A percentile compares a stretch with the other conserved stretches of the same genome.
phyloP scores from a whole-genome alignment of 257 asterid species.

The Ilex aquifolium region DNA sequence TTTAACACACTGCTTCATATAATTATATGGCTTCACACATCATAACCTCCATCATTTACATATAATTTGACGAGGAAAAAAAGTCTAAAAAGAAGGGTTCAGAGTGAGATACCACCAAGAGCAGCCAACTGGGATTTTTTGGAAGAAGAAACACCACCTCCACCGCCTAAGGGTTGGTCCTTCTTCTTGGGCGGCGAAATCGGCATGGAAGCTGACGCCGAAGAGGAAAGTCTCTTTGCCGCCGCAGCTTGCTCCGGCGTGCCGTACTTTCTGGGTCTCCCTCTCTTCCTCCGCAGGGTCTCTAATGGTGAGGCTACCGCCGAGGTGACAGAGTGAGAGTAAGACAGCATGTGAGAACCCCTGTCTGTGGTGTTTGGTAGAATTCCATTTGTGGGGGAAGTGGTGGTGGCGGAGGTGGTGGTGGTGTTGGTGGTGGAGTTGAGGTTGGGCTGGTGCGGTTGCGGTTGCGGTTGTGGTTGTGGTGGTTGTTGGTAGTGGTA shows the following conservation, averaged over 20 bases:
- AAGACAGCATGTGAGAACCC: neutral
- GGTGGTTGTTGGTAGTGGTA: slow-evolving; percentile 5
- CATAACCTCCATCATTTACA: too few relatives aligned
- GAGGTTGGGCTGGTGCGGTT: neutral
- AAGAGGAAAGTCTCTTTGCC: slow-evolving; percentile 19
- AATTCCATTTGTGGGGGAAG: slow-evolving; percentile 12
- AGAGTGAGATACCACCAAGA: slow-evolving; percentile 16
- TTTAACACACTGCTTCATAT: too few relatives aligned
- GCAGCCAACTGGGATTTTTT: slow-evolving; percentile 33
- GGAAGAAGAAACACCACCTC: slow-evolving; percentile 22
- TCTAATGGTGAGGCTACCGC: slow-evolving; percentile 16
- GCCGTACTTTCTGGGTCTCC: slow-evolving; percentile 24
- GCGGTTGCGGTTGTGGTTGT: too few relatives aligned
- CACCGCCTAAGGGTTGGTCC: slow-evolving; percentile 21
- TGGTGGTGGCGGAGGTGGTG: neutral
- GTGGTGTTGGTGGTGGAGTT: slow-evolving; percentile 4
- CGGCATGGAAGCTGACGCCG: slow-evolving; percentile 6
- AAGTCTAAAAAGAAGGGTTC: neutral
- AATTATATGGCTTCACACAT: too few relatives aligned
- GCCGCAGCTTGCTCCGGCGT: slow-evolving; percentile 31
- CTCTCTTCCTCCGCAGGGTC: slow-evolving; percentile 20
- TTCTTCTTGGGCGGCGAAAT: slow-evolving; percentile 33
- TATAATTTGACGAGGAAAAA: too few relatives aligned
- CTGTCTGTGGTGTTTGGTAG: slow-evolving; percentile 5
- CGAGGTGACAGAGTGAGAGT: slow-evolving; percentile 12